Evolutionary conservation across 805 yeast genomes (phyloP).

Genomic region (Candida caryicola): DNA sequence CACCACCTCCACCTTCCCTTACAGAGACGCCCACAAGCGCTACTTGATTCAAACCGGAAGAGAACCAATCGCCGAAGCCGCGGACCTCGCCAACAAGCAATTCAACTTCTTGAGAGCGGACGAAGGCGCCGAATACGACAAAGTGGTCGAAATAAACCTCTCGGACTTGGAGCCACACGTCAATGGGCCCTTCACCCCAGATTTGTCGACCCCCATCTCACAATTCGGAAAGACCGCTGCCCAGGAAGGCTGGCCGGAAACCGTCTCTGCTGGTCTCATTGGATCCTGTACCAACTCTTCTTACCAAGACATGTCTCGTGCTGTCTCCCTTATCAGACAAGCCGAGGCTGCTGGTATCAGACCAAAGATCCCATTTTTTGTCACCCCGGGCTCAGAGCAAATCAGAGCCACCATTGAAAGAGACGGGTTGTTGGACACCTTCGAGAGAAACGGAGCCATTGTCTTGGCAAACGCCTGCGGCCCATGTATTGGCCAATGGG

Average conservation of each 20-base stretch:
- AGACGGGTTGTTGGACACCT: conserved; percentile 88
- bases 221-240: conserved; percentile 79
- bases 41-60: conserved; percentile 87
- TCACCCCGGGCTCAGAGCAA: conserved; percentile 98
- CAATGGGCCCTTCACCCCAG: conserved; percentile 98
- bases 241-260: conserved; percentile 88
- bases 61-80: conserved; percentile 79
- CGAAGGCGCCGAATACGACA: conserved; percentile 90
- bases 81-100: conserved; percentile 58
- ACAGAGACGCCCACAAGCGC: conserved; percentile 85
- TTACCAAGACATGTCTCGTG: conserved; percentile 96
- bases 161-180: conserved; percentile 90
- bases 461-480: conserved; percentile 98
- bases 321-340: conserved; percentile 87
- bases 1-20: conserved; percentile 96
- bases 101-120: conserved; percentile 77
- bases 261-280: conserved; percentile 89
- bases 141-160: conserved; percentile 86
- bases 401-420: conserved; percentile 97
- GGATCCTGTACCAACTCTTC: conserved; percentile 99
- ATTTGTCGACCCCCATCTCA: conserved; percentile 92
- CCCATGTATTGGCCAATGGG: conserved; percentile 99
- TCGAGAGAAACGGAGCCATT: conserved; percentile 88
- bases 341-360: conserved; percentile 90
- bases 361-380: conserved; percentile 85